Percentiles rank a stretch among this genome's conserved stretches.
Conservation (phyloP, 192 early-diverging fungal genomes). For the Linnemannia hyalina region DNA sequence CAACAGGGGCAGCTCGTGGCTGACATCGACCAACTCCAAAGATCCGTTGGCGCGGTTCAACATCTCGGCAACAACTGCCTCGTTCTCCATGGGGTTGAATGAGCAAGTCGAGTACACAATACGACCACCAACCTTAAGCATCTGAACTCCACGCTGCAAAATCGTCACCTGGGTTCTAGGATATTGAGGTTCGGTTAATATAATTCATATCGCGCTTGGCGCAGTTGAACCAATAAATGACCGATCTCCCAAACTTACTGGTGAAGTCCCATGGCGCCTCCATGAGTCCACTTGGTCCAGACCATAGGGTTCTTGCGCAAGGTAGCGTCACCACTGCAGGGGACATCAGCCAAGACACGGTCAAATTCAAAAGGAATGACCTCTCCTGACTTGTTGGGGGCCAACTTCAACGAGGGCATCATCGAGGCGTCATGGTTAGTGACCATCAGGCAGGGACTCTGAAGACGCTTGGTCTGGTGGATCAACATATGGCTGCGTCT, state of each 20-base stretch:
- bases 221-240: neutral
- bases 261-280: constrained; percentile 85
- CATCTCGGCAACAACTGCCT: constrained; percentile 93
- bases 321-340: constrained; percentile 98
- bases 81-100: constrained; percentile 98
- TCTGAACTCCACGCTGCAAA: constrained; percentile 85
- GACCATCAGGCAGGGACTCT: constrained; percentile 92
- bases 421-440: constrained; percentile 95
- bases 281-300: constrained; percentile 89
- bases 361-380: constrained; percentile 87
- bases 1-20: constrained; percentile 80
- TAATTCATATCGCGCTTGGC: neutral
- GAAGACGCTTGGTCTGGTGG: constrained; percentile 94
- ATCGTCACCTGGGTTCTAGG: constrained; percentile 85
- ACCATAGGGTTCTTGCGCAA: constrained; percentile 95
- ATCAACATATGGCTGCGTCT: constrained; percentile 94
- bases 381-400: constrained; percentile 46
- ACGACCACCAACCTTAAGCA: constrained; percentile 91
- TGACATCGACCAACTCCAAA: constrained; percentile 90
- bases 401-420: constrained; percentile 41
- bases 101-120: constrained; percentile 99
- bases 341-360: constrained; percentile 96
- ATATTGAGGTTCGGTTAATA: neutral
- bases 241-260: constrained; percentile 45
- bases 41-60: constrained; percentile 76